These are phyloP conservation scores for Neurospora tetrasperma DNA, from an alignment of 495 filamentous ascomycete genomes.

Conservation along the genomic window DNA sequence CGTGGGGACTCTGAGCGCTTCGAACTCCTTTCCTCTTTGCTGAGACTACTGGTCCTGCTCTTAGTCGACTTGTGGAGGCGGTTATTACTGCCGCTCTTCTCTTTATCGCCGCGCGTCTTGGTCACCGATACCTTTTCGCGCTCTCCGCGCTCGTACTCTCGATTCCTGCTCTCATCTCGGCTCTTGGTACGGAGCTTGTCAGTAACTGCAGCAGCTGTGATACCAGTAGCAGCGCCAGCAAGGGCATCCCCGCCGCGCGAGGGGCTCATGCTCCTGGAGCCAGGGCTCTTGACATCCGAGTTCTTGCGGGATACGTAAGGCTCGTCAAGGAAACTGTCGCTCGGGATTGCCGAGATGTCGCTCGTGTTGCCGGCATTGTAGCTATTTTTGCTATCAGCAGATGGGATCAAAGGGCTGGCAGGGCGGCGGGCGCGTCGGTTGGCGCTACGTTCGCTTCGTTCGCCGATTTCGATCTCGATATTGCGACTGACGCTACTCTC, in stretches of 20 bases:
- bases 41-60: conserved; percentile 50
- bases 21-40: conserved; percentile 43
- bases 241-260: conserved; percentile 25
- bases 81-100: conserved; percentile 23
- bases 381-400: conserved; percentile 45
- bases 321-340: conserved; percentile 77
- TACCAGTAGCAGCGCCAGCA: conserved; percentile 23
- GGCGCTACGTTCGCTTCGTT: conserved; percentile 26
- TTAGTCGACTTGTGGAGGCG: conserved; percentile 44
- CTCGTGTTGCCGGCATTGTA: conserved; percentile 53
- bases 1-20: conserved; percentile 47
- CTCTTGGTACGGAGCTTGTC: conserved; percentile 39
- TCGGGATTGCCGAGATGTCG: conserved; percentile 84
- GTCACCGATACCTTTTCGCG: conserved; percentile 8
- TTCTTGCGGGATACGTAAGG: conserved; percentile 16
- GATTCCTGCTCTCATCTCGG: conserved; percentile 29
- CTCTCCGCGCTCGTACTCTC: conserved; percentile 16
- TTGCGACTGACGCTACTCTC: conserved; percentile 61
- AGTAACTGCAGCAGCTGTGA: conserved; percentile 32
- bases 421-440: conserved; percentile 36
- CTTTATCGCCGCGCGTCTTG: conserved; percentile 21
- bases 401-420: conserved; percentile 45
- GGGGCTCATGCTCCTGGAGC: conserved; percentile 24
- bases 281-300: conserved; percentile 24
- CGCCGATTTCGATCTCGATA: conserved; percentile 53